phyloP scores from a whole-genome alignment of 208 protist genomes.

The Sergeia podlipaevii region DNA sequence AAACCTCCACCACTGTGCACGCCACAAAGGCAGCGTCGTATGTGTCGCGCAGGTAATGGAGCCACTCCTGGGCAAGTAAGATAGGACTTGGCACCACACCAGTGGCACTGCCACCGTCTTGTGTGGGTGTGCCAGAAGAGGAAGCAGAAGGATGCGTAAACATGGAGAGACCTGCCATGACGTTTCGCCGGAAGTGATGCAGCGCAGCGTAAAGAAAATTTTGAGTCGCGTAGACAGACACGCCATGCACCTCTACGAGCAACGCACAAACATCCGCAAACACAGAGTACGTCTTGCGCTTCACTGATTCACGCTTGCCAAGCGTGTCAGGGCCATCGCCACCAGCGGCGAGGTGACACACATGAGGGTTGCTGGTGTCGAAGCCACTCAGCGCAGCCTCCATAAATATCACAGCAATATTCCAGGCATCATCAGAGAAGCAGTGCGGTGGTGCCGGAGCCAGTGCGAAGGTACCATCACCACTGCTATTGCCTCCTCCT shows the following conservation, averaged over 20 bases:
- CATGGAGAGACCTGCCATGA: background rate
- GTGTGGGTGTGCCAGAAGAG: too few relatives aligned
- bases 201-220: constrained; percentile 82
- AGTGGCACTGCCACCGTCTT: background rate
- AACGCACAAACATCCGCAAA: constrained; percentile 42
- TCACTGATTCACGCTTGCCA: too few relatives aligned
- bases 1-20: constrained; percentile 29
- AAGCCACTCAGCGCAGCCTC: constrained; percentile 61
- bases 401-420: constrained; percentile 57
- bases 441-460: constrained; percentile 21
- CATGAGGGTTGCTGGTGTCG: constrained; percentile 10
- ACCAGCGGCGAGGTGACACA: constrained; percentile 7
- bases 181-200: constrained; percentile 17
- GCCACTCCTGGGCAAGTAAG: constrained; percentile 55
- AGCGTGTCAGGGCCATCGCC: background rate
- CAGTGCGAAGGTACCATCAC: background rate
- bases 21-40: constrained; percentile 26
- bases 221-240: constrained; percentile 34
- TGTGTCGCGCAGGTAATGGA: constrained; percentile 20
- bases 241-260: constrained; percentile 16
- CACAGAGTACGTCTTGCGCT: constrained; percentile 25
- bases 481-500: background rate
- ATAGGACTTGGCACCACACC: constrained; percentile 16
- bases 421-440: constrained; percentile 82
- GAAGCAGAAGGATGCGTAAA: too few relatives aligned